phyloP scores from a whole-genome alignment of 345 rosid genomes.

The Lepidium didymum region DNA sequence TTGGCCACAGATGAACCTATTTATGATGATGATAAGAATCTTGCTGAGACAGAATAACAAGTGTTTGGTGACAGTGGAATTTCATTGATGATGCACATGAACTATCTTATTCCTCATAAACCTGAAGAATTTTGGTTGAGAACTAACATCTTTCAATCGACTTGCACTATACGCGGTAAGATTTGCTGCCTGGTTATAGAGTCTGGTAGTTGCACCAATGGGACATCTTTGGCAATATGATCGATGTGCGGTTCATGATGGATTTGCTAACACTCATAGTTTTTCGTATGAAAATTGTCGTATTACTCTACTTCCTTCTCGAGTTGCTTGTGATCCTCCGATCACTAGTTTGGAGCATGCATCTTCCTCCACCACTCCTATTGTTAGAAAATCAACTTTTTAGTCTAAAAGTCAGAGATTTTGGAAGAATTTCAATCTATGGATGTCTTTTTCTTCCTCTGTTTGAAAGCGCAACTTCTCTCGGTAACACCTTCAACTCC shows the following conservation, averaged over 20 bases:
- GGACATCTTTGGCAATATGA: not conserved
- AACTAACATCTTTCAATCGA: not conserved
- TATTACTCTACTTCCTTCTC: not conserved
- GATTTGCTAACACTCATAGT: not conserved
- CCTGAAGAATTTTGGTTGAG: no score
- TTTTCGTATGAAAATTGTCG: not conserved
- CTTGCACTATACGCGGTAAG: not conserved
- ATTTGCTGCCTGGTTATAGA: not conserved
- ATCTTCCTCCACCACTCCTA: accelerated
- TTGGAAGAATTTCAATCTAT: not conserved
- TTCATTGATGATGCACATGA: not conserved
- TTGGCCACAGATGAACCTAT: not conserved
- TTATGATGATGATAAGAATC: not conserved
- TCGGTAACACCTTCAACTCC: no score
- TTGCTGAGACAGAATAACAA: accelerated
- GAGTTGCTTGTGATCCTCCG: not conserved
- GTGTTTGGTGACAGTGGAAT: not conserved
- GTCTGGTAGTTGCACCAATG: not conserved
- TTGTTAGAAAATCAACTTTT: not conserved
- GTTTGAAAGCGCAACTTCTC: no score
- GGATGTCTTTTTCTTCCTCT: no score
- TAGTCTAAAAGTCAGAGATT: not conserved
- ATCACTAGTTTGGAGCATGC: no score
- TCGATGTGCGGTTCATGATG: not conserved
- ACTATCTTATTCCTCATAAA: no score